Base-by-base conservation (phyloP, 1,284 basidiomycete genomes). In the Cryptococcus wingfieldii region DNA sequence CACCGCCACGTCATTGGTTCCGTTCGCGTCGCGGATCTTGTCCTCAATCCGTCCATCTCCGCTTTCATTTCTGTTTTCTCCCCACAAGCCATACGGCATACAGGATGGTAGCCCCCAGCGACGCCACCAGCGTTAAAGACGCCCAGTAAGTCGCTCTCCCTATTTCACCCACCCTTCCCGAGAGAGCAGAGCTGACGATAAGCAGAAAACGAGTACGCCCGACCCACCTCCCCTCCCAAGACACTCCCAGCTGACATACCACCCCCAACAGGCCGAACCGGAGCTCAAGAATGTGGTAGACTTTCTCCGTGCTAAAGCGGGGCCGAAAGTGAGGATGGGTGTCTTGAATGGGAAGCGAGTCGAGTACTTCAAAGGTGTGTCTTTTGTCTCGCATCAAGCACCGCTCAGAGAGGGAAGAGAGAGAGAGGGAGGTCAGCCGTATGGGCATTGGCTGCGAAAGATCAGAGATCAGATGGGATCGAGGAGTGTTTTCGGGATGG, bases 291-390 rank as follows among this genome's bases (percentile, higher is more conserved):
- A 86, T 67, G 85, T 91, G 51, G 88, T 88, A 54, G 83, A 89
- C 64, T 97, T 90, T 71, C 80, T 97, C 47, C 84, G 93, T 47
- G 86, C 88, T 64, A 87, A 85, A 69, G 83, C 91, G 28, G 90
- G 90, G 13, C 86, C 96, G 69, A 97, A 97, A 80, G 85, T 87
- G 55, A 83, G 90, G 61, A 86, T 89, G 4, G 95, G 95, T 39
- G 86, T 93, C 7, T 79, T 98, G 69, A 91, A 91, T 67, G 96
- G 95, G 39, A 97, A 96, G 77, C 86, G 95, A 47, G 82, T 94
- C 55, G 95, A 98, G 77, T 98, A 98, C 79, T 98, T 98, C 81
- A 98, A 95, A 81, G 95, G 92, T 89, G 63, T 65, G 83, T 79
- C 16, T 42, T 23, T 23, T 42, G n/a, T 42, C n/a, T n/a, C 6